Base-by-base conservation (phyloP, 1,284 basidiomycete genomes). In the Veloporphyrellus conicus region DNA sequence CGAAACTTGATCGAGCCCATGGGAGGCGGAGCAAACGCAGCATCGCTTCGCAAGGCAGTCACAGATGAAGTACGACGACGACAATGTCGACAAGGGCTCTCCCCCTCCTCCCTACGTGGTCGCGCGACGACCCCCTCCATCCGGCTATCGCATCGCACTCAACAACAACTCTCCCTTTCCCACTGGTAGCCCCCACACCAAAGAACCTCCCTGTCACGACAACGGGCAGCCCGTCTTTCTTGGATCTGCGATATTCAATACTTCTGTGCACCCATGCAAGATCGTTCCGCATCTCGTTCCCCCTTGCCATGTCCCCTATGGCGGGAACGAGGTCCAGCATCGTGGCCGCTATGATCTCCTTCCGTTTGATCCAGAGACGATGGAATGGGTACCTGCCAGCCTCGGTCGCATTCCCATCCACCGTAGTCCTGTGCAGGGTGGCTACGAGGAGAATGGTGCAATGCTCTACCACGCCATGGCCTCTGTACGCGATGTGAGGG, bases 251-350 rank as follows among this genome's bases (percentile, higher is more conserved):
- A 68, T 88, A 39, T 72, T 87, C 48, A 69, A 72, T 38, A 71
- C 71, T 54, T 77, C 81, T 0, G 83, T 89, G 3, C 87, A 90
- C 54, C 87, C 87, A 8, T 89, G 87, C 76, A 90, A 90, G 71
- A 78, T 90, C 58, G 78, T 69, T 4, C 78, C 81, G 12, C 63
- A 71, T 54, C 72, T 87, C n/a, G 56, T 57, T 15, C 73, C 77
- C 9, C 62, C 74, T 42, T 71, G 81, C 61, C 67, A 73, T 20
- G 82, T 87, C 2, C 71, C 84, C 2, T 87, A 79, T 56, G 86
- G 77, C 8, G 84, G 83, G 6, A 56, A 54, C 4, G 86, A 89
- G 64, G 53, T 70, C 41, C 70, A 67, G 33, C 86, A 88, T 55
- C 46, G 68, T 3, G 85, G 83, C 2, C 70, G 84, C 29, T 88